Evolutionary conservation across 2,329 filamentous ascomycete species (phyloP).

Genomic region (Elsinoe fawcettii): DNA sequence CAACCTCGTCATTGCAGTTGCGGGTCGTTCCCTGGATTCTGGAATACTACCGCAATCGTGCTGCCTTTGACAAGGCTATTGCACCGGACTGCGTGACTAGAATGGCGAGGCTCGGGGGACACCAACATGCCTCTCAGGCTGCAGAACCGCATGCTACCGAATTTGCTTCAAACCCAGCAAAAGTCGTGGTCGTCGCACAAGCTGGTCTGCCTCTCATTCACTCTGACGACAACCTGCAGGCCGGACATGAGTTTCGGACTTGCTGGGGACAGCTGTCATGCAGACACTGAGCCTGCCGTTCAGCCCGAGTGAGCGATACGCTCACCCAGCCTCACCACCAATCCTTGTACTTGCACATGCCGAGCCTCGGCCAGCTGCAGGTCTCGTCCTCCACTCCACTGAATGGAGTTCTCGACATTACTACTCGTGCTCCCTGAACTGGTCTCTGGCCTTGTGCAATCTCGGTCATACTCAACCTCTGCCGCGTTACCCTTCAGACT

Average conservation of each 20-base stretch:
- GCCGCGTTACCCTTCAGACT: too few relatives aligned
- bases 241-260: background rate
- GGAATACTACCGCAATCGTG: too few relatives aligned
- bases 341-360: background rate
- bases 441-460: too few relatives aligned
- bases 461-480: too few relatives aligned
- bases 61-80: background rate
- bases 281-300: background rate
- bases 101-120: background rate
- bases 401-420: background rate
- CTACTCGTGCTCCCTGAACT: background rate
- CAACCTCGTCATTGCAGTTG: too few relatives aligned
- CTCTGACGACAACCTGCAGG: background rate
- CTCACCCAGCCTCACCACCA: background rate
- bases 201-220: background rate
- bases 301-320: background rate
- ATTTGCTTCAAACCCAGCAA: background rate
- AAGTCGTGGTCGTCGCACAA: background rate
- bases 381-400: background rate
- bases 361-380: background rate
- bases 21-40: too few relatives aligned
- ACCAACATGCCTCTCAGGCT: background rate
- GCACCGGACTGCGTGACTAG: background rate
- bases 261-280: background rate
- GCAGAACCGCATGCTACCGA: background rate